Conservation (phyloP, 495 filamentous ascomycete genomes). For the Geoglossum glabrum region DNA sequence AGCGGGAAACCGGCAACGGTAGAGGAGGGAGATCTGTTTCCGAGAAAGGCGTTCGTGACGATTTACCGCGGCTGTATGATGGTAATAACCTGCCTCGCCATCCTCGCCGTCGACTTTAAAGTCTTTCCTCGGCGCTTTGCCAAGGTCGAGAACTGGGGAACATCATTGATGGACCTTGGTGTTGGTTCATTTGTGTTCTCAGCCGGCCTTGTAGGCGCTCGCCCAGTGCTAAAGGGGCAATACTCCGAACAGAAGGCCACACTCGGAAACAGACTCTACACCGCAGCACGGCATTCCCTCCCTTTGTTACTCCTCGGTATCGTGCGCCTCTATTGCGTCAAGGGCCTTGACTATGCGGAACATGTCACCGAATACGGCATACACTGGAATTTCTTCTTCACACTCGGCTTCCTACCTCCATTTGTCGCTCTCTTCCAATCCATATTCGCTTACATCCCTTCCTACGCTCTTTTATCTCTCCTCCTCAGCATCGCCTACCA, state of each 20-base stretch:
- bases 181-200: conserved; percentile 97
- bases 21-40: conserved; percentile 28
- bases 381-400: conserved; percentile 99
- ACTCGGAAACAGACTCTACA: conserved; percentile 32
- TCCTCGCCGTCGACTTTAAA: conserved; percentile 91
- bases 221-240: conserved; percentile 59
- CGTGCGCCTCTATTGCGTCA: conserved; percentile 69
- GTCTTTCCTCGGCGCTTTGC: conserved; percentile 87
- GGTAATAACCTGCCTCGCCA: conserved; percentile 76
- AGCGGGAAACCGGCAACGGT: conserved; percentile 7
- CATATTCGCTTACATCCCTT: conserved; percentile 37
- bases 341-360: conserved; percentile 86
- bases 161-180: conserved; percentile 92
- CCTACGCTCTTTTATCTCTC: conserved; percentile 51
- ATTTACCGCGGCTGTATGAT: conserved; percentile 82
- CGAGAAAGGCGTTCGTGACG: conserved; percentile 78
- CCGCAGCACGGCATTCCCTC: conserved; percentile 55
- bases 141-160: conserved; percentile 96
- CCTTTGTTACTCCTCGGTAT: conserved; percentile 68
- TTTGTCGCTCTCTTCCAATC: conserved; percentile 77
- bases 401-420: conserved; percentile 69
- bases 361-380: conserved; percentile 97
- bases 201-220: conserved; percentile 74
- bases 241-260: conserved; percentile 24
- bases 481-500: conserved; percentile 48